Conservation (phyloP, 805 yeast species). For the Yamadazyma ubonensis region DNA sequence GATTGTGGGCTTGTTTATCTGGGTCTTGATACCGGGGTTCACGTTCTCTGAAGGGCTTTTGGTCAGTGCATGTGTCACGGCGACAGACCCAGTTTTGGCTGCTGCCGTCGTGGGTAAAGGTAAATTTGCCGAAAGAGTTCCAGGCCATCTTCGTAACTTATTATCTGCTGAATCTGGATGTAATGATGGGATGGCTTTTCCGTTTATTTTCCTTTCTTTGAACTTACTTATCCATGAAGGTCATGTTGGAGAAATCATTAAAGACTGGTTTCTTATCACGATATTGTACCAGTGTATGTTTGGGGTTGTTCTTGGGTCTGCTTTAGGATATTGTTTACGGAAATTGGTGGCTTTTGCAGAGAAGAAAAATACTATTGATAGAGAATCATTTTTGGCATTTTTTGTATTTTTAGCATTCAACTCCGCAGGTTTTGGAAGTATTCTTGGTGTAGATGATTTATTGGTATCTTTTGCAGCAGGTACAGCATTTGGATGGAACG, state of each 20-base stretch:
- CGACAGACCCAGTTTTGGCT: conserved; percentile 93
- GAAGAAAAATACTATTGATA: conserved; percentile 64
- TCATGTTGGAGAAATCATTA: conserved; percentile 63
- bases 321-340: conserved; percentile 69
- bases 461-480: conserved; percentile 91
- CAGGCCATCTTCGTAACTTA: conserved; percentile 85
- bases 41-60: conserved; percentile 69
- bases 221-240: conserved; percentile 67
- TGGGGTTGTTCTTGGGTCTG: conserved; percentile 72
- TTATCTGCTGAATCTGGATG: conserved; percentile 87
- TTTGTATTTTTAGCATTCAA: conserved; percentile 78
- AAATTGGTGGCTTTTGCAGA: conserved; percentile 76
- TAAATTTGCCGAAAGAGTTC: conserved; percentile 84
- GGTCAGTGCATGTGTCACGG: conserved; percentile 86
- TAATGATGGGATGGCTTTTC: conserved; percentile 96
- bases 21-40: conserved; percentile 72
- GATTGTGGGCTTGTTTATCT: conserved; percentile 73
- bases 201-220: conserved; percentile 73
- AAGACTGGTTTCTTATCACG: conserved; percentile 77
- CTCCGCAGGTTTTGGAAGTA: conserved; percentile 87
- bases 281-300: conserved; percentile 78
- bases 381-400: conserved; percentile 85
- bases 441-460: conserved; percentile 85
- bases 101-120: conserved; percentile 96
- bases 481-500: conserved; percentile 92